Evolutionary conservation across 495 filamentous ascomycete genomes (phyloP), one percentile per base, ranked within the genome.

Genomic region (Pyrenula aspistea): DNA sequence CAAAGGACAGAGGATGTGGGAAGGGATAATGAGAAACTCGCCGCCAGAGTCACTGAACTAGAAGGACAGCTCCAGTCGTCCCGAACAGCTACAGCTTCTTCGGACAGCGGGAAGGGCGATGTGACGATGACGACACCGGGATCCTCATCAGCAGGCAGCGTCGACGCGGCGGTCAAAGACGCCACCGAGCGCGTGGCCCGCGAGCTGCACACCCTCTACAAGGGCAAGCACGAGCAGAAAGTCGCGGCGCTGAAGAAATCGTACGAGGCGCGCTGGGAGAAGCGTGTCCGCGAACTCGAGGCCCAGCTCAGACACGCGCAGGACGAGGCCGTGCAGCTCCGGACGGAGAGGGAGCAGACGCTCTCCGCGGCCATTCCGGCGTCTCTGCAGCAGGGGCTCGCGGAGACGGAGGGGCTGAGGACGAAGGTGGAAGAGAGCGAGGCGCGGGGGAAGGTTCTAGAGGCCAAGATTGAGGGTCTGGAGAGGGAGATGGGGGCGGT

Each of bases 181-280:
- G 92, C 94, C 15, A 88, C 97, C n/a, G 88, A 91, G 68, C 87
- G 85, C 57, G 88, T 95, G 24, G 91, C 88, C 1, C 79, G 86
- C 11, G 93, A 98, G 62, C 77, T 97, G 22, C 93, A 98, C 63
- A 77, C 81, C 0, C 77, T 95, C n/a, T 98, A 98, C 75, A 96
- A 96, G 71, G 79, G 82, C 65, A 98, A 98, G 66, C 94, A 98
- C 65, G 91, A 96, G 72, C 86, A 83, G 51, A 98, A 98, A 71
- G 91, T 97, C 23, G 80, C 86, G 0, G 91, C 90, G 8, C 76
- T 98, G 57, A 96, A 96, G 73, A 96, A 96, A 68, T 91, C 85
- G 67, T 97, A 96, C 69, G 89, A 96, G 63, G 77, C 77, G 49
- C 82, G 91, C 51, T 91, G 88, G 83, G 89, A 94, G 66, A 91